These are phyloP conservation scores for Epicoccum sorghinum DNA, from an alignment of 2,329 filamentous ascomycete species.

Conservation along the genomic window DNA sequence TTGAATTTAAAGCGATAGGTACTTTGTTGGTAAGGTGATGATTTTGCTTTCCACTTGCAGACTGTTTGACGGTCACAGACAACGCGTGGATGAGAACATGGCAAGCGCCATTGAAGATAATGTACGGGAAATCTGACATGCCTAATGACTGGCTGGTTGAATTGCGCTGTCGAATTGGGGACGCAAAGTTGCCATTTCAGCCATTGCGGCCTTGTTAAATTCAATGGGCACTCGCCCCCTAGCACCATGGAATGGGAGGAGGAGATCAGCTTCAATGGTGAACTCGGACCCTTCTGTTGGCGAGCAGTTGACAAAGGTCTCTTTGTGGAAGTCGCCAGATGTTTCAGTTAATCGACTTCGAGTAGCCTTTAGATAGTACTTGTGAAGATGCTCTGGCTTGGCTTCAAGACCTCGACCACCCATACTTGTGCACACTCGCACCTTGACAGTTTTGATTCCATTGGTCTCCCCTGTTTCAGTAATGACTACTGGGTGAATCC, in stretches of 20 bases:
- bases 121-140: not conserved
- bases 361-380: slow-evolving; percentile 20
- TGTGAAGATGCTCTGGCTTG: slow-evolving; percentile 1
- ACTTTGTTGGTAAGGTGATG: not conserved
- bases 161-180: not conserved
- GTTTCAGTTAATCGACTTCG: slow-evolving; percentile 6
- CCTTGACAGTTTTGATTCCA: slow-evolving; percentile 12
- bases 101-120: not conserved
- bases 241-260: slow-evolving; percentile 11
- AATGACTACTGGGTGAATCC: slow-evolving; percentile 19
- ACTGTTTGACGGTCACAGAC: slow-evolving; percentile 1
- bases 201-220: slow-evolving; percentile 11
- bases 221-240: slow-evolving; percentile 4
- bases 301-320: slow-evolving; percentile 29
- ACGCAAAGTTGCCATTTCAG: slow-evolving; percentile 12
- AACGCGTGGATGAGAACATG: not conserved
- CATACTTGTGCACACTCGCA: slow-evolving; percentile 23
- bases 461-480: not conserved
- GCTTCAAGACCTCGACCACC: slow-evolving; percentile 1
- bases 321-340: slow-evolving; percentile 22
- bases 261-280: slow-evolving; percentile 25
- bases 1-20: too few species aligned
- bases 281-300: slow-evolving; percentile 2
- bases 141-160: not conserved
- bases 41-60: slow-evolving; percentile 1